Base-by-base conservation (phyloP, 225 moss, liverwort and hornwort species). In the Rhytidiadelphus loreus region DNA sequence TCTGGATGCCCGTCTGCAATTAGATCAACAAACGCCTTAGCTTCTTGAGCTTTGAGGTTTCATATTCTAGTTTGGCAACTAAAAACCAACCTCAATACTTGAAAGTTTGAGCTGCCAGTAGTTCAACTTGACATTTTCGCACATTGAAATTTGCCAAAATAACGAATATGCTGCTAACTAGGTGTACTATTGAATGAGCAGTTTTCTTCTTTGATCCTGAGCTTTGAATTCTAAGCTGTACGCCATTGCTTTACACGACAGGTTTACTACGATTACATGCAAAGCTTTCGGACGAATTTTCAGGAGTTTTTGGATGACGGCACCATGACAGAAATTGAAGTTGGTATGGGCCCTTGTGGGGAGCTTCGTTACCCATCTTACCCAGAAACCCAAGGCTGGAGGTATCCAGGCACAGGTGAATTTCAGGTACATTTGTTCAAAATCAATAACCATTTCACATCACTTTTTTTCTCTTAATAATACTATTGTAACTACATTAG, bases 291-390 rank as follows among this genome's bases (percentile, higher is more conserved):
- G 85, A 75, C 85, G 48, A 85, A 87, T 32, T 60, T 93, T 10
- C 81, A 88, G 18, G 89, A 92, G 86, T 92, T 93, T 88, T 81
- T 90, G 32, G 89, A 90, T 16, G 93, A 92, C 35, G 92, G 89
- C 9, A 93, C 91, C 0, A 87, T 93, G 24, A 88, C 85, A 8
- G 92, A 93, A 66, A 90, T 92, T 57, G 93, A 93, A 90, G 92
- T 93, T 35, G 92, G 93, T 5, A 86, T 93, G 89, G 92, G 93
- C 2, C 95, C 96, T 6, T 93, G 93, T 44, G 96, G 96, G 24
- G 96, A 97, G 92, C 96, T 97, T 69, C 92, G 96, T 8, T 97
- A 97, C 85, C 96, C 96, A 3, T 92, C 96, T 16, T 97, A 97
- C 88, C 95, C 96, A 35, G 92, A 93, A 85, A 87, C 91, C 16